A percentile compares a stretch with the other conserved stretches of the same genome.
Conservation (phyloP, 2,329 filamentous ascomycete genomes). For the Alternaria metachromatica region DNA sequence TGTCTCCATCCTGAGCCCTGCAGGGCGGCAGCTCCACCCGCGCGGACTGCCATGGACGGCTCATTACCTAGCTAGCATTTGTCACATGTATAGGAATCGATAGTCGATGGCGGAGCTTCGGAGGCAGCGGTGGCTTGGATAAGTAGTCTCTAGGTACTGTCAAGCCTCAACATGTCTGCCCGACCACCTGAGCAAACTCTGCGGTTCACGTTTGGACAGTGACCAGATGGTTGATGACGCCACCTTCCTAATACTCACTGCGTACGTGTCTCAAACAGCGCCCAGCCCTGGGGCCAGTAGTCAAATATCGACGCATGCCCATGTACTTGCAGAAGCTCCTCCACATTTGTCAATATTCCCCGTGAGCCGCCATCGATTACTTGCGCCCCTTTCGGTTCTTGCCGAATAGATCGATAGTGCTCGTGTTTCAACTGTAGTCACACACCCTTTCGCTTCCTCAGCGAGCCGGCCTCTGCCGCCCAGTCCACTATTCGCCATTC, state of each 20-base stretch:
- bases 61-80: conserved; percentile 12
- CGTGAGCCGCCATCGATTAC: conserved; percentile 11
- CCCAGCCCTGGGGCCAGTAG: conserved; percentile 2
- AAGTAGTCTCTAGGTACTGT: conserved; percentile 1
- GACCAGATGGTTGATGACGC: conserved; percentile 5
- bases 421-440: conserved; percentile 13
- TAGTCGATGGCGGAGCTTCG: not conserved
- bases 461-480: conserved; percentile 24
- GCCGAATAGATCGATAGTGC: conserved; percentile 23
- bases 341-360: conserved; percentile 5
- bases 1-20: not conserved
- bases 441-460: conserved; percentile 18
- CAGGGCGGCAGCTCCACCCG: conserved; percentile 9
- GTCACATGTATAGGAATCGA: conserved; percentile 11
- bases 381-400: conserved; percentile 16
- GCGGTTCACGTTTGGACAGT: not conserved
- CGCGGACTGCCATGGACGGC: conserved; percentile 10
- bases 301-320: conserved; percentile 13
- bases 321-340: not conserved
- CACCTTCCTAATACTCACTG: conserved; percentile 7
- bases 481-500: conserved; percentile 16
- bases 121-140: not conserved
- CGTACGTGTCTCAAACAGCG: conserved; percentile 10
- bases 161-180: not conserved
- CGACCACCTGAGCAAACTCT: conserved; percentile 7